Conservation (phyloP, 148 eudicot genomes). For the Gaultheria prostrata region DNA sequence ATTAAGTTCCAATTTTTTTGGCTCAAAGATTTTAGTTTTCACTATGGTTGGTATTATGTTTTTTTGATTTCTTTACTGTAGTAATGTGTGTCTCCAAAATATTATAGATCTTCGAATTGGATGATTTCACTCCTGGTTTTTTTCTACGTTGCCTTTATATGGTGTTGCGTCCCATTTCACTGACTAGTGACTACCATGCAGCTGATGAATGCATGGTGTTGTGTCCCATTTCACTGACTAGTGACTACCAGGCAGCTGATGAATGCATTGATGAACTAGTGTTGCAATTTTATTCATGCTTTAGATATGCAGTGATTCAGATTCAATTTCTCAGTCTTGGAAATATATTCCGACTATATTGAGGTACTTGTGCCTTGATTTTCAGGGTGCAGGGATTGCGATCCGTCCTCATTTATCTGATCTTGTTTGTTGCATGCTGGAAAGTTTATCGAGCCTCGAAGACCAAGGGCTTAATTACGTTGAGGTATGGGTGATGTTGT, state of each 20-base stretch:
- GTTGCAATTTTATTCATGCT: not conserved
- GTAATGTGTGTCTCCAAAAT: not conserved
- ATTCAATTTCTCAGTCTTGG: not conserved
- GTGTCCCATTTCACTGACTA: not conserved
- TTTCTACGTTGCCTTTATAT: not conserved
- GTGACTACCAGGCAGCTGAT: not conserved
- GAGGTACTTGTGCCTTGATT: constrained; percentile 1
- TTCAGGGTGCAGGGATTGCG: constrained; percentile 84
- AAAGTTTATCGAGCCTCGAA: constrained; percentile 94
- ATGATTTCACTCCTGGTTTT: not conserved
- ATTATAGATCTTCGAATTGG: not conserved
- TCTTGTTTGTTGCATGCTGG: constrained; percentile 94
- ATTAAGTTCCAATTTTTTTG: not conserved
- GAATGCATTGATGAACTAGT: not conserved
- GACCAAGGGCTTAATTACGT: constrained; percentile 97
- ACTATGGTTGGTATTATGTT: not conserved
- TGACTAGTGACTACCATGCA: too few relatives aligned
- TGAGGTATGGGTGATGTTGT: constrained; percentile 54
- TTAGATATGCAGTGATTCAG: not conserved
- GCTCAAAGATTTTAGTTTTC: not conserved
- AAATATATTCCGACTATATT: not conserved
- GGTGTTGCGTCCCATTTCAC: not conserved
- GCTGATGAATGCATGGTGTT: too few relatives aligned
- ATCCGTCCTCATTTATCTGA: constrained; percentile 89
- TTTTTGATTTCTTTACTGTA: not conserved